Base-by-base conservation (phyloP, 179 eudicot genomes). In the Patellifolia procumbens region DNA sequence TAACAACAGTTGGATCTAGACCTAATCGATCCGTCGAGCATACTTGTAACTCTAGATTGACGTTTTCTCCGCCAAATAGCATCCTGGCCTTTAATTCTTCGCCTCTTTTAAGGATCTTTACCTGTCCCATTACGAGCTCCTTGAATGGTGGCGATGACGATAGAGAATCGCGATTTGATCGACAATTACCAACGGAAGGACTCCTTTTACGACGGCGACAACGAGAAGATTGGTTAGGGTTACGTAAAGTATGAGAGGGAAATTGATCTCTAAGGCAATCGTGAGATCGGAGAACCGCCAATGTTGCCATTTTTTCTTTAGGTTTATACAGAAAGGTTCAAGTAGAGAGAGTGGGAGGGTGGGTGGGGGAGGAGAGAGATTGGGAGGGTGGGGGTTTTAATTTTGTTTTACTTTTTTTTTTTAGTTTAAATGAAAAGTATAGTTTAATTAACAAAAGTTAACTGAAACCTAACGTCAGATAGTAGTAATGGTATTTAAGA, bases 101-200 rank as follows among this genome's bases (percentile, higher is more conserved):
- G 43, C 92, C 92, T 24, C 90, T 90, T 75, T 89, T 89, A 51
- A 89, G 79, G 78, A 89, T 89, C 92, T 84, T 87, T 63, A 89
- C 92, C 71, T 85, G 81, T 0, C 85, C 92, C 89, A 84, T 78
- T n/a, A 81, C 85, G 2, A 82, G 86, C 17, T 73, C 69, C 55
- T 72, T 24, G 17, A 75, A 72, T 1, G 81, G 64, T 51, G 74
- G 56, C 24, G 76, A 32, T 7, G 72, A 45, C 17, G 74, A 26
- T 10, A 66, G 8, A 22, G 79, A 74, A 12, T 73, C 76, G 7
- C 68, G 73, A 17, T 19, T 58, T 2, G 48, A 28, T 46, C 66
- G 74, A 26, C 74, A 45, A 43, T 28, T 34, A 0, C 56, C 59
- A 64, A 42, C 75, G 72, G 66, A 13, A 2, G 88, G 84, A 58